These are phyloP conservation scores for Echria macrotheca DNA, from an alignment of 495 filamentous ascomycete species.

Conservation along the genomic window DNA sequence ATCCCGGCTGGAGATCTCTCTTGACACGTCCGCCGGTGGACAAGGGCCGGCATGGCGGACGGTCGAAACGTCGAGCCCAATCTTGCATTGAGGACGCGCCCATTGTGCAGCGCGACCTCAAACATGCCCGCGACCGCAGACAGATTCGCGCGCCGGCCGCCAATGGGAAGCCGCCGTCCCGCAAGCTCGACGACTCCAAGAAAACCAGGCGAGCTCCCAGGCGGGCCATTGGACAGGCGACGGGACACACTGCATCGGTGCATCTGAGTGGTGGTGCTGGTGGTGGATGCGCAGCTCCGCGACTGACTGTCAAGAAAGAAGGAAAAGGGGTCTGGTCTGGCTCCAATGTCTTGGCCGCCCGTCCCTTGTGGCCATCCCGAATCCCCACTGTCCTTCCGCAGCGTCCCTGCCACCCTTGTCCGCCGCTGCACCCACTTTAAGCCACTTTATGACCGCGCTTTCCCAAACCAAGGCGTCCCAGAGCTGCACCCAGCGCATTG, in stretches of 20 bases:
- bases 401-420: slow-evolving; percentile 6
- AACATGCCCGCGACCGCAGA: slow-evolving; percentile 1
- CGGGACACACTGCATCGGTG: too few species aligned
- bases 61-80: slow-evolving; percentile 12
- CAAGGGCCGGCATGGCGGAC: background rate
- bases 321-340: slow-evolving; percentile 4
- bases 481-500: slow-evolving; percentile 10
- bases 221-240: background rate
- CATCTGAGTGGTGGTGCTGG: too few species aligned
- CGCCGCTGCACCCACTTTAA: slow-evolving; percentile 3
- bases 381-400: background rate
- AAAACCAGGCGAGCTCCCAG: too few species aligned
- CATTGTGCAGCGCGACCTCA: slow-evolving; percentile 15
- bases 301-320: too few species aligned
- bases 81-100: slow-evolving; percentile 12
- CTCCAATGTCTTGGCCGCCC: background rate
- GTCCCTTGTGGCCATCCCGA: background rate
- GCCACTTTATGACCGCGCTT: slow-evolving; percentile 8
- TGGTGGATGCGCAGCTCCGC: too few species aligned
- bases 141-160: background rate
- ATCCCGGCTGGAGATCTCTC: slow-evolving; percentile 10
- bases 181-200: slow-evolving; percentile 1
- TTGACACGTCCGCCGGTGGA: slow-evolving; percentile 7
- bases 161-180: slow-evolving; percentile 1
- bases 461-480: slow-evolving; percentile 7